Base-by-base conservation (phyloP, 257 asterid species). In the Vinca minor region DNA sequence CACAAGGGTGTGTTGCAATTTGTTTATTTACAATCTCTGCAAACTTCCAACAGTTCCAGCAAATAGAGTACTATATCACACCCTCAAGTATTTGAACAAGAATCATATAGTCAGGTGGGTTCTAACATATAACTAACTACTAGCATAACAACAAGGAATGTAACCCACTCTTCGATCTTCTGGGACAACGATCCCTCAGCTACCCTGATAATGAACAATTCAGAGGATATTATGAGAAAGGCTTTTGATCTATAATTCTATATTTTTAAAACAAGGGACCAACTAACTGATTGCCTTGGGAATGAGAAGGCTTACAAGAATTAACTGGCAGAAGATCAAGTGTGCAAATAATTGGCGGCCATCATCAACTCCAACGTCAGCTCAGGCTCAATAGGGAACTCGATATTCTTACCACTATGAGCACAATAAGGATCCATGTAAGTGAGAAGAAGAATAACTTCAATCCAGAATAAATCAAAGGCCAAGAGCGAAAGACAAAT, bases 381-480 rank as follows among this genome's bases (percentile, higher is more conserved):
- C 81, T 89, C 96, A 31, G 96, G 96, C 73, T 89, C 96, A 42
- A 89, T 89, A 53, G 80, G 87, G 79, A 89, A 86, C 79, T 89
- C 95, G 14, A 91, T 84, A 73, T 86, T 91, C 83, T 81, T 89
- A 46, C 98, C 98, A 70, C 98, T 92, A 67, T 78, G 74, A 61
- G 59, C 18, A 68, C 70, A 25, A 61, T 1, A 65, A 68, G 38
- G 62, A 18, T 34, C 47, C 2, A 1, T 21, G 34, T 13, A 3
- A 47, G 5, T 20, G 54, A 15, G 10, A 49, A 32, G 48, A 52
- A 31, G 23, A 42, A 11, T 42, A 42, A n/a, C n/a, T n/a, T n/a
- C n/a, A n/a, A n/a, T n/a, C n/a, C n/a, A n/a, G n/a, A n/a, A n/a
- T n/a, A n/a, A n/a, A n/a, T n/a, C n/a, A n/a, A n/a, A n/a, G n/a